Conservation (phyloP, 176 grass and related monocot genomes). For the Rhynchospora tenuis region DNA sequence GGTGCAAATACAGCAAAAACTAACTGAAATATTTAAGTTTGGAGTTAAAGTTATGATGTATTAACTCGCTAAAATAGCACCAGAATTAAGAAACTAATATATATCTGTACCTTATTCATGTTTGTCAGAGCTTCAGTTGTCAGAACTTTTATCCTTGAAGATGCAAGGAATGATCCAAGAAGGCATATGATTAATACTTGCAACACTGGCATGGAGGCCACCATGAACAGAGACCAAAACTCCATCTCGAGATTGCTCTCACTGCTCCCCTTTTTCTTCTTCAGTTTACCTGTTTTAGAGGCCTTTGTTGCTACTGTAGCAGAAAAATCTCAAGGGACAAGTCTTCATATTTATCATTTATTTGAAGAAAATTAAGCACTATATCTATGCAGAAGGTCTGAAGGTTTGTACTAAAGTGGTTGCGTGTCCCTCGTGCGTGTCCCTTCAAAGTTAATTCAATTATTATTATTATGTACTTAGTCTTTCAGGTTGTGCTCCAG, state of each 20-base stretch:
- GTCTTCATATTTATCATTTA: neutral
- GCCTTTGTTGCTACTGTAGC: neutral
- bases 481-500: too few species aligned
- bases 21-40: neutral
- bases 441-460: too few species aligned
- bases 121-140: constrained; percentile 9
- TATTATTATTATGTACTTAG: too few species aligned
- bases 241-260: constrained; percentile 6
- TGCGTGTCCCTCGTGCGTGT: neutral
- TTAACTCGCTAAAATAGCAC: neutral
- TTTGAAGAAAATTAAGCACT: neutral
- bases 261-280: neutral
- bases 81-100: neutral
- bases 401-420: neutral
- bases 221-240: constrained; percentile 27
- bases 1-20: constrained; percentile 27
- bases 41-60: neutral
- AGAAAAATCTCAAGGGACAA: neutral
- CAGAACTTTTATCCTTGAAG: constrained; percentile 16
- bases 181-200: constrained; percentile 27
- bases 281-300: neutral
- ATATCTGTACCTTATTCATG: constrained; percentile 25
- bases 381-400: neutral
- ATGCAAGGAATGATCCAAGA: constrained; percentile 27
- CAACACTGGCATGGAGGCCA: constrained; percentile 26